A percentile compares a stretch with the other conserved stretches of the same genome.
phyloP scores from a whole-genome alignment of 2,329 filamentous ascomycete genomes.

The Byssochlamys sp. region DNA sequence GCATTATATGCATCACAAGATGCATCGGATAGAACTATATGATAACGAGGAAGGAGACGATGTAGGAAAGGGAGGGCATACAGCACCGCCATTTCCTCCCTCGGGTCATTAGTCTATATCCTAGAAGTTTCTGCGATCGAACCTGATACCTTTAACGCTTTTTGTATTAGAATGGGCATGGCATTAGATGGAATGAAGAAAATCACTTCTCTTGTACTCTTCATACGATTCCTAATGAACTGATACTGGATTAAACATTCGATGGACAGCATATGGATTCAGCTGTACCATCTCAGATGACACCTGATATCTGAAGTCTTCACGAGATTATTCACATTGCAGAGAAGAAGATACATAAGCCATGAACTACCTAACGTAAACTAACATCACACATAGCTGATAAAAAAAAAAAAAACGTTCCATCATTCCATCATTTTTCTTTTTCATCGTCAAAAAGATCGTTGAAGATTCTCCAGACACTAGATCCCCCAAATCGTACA shows the following conservation, averaged over 20 bases:
- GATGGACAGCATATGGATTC: no score
- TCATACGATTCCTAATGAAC: no score
- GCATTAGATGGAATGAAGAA: not conserved
- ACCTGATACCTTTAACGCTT: not conserved
- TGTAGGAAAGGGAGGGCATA: not conserved
- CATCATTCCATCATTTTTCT: not conserved
- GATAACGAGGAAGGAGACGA: not conserved
- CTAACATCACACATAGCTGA: not conserved
- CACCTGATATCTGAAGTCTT: no score
- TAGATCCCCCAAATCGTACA: not conserved
- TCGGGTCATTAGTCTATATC: not conserved
- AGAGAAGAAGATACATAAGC: not conserved
- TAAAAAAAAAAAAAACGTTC: not conserved
- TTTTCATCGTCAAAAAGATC: not conserved
- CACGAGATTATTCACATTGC: not conserved
- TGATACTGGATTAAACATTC: no score
- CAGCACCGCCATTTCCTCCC: not conserved
- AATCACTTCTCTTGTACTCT: no score
- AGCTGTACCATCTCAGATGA: no score
- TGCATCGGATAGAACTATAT: constrained; percentile 8
- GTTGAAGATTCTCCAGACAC: not conserved
- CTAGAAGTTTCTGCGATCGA: not conserved
- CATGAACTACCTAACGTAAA: not conserved
- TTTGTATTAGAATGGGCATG: not conserved
- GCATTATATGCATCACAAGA: constrained; percentile 12